A percentile compares a stretch with the other conserved stretches of the same genome.
Evolutionary conservation across 1,284 basidiomycete species (phyloP).

Genomic region (Ceratobasidium sp.): DNA sequence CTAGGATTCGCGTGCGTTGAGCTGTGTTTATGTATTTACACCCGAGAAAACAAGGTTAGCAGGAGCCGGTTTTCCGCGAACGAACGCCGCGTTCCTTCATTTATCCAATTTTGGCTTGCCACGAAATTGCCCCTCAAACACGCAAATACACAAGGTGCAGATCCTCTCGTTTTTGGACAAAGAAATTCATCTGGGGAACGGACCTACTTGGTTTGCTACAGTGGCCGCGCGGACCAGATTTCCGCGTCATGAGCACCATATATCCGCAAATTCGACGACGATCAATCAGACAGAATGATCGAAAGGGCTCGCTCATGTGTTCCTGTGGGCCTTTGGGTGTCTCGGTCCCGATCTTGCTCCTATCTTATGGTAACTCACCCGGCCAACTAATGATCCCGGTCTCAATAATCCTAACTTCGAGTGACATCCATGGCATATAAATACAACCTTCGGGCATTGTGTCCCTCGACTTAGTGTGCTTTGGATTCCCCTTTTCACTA

Average conservation of each 20-base stretch:
- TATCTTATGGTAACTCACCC: too few species aligned
- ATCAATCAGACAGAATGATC: too few species aligned
- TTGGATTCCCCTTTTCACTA: not conserved
- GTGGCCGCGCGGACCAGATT: too few species aligned
- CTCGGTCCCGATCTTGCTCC: too few species aligned
- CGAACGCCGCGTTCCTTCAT: not conserved
- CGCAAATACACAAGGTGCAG: not conserved
- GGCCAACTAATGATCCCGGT: not conserved
- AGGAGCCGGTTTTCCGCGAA: not conserved
- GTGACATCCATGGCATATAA: not conserved
- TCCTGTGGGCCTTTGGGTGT: too few species aligned
- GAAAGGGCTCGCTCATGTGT: too few species aligned
- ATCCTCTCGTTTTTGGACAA: not conserved
- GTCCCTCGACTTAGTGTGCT: not conserved
- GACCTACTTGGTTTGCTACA: too few species aligned
- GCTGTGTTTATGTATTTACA: not conserved
- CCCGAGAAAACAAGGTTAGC: not conserved
- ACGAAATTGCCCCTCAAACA: not conserved
- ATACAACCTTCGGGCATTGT: not conserved
- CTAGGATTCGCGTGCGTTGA: not conserved
- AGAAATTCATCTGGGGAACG: not conserved
- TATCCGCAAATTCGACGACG: too few species aligned
- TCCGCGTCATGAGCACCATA: too few species aligned
- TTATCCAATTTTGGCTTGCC: not conserved
- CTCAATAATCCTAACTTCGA: not conserved